A percentile compares a stretch with the other conserved stretches of the same genome.
Evolutionary conservation across 2,329 filamentous ascomycete genomes (phyloP).

Genomic region (Alternaria arbusti): DNA sequence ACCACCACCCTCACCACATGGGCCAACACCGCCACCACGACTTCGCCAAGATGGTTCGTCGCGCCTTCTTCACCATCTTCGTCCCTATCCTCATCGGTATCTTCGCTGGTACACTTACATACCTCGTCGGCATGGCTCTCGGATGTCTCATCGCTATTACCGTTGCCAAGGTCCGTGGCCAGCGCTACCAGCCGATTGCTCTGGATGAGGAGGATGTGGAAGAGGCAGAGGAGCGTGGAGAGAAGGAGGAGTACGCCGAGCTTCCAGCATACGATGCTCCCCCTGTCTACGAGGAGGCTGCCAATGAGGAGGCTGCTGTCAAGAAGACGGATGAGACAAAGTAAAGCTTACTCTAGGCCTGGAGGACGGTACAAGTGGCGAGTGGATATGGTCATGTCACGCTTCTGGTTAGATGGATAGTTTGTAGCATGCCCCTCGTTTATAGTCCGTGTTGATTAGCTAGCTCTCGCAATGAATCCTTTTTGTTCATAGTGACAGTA

Average conservation of each 20-base stretch:
- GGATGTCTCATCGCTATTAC: slow-evolving; percentile 67
- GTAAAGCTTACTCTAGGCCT: slow-evolving; percentile 7
- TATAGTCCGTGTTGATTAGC: background rate
- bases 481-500: background rate
- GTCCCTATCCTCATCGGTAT: slow-evolving; percentile 73
- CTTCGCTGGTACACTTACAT: slow-evolving; percentile 70
- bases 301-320: slow-evolving; percentile 39
- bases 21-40: slow-evolving; percentile 30
- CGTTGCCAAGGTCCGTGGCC: slow-evolving; percentile 62
- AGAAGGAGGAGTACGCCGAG: slow-evolving; percentile 44
- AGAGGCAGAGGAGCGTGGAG: slow-evolving; percentile 28
- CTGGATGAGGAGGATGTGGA: slow-evolving; percentile 41
- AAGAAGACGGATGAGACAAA: slow-evolving; percentile 26
- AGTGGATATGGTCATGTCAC: slow-evolving; percentile 1
- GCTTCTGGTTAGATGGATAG: background rate
- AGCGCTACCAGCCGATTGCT: slow-evolving; percentile 44
- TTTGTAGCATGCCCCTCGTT: background rate
- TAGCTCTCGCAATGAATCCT: slow-evolving; percentile 13
- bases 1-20: slow-evolving; percentile 32
- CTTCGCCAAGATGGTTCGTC: slow-evolving; percentile 48
- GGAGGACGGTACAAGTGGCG: background rate
- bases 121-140: slow-evolving; percentile 70
- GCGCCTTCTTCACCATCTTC: slow-evolving; percentile 67
- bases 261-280: slow-evolving; percentile 47
- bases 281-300: slow-evolving; percentile 46